Base-by-base conservation (phyloP, 169 alveolate species). In the Cryptosporidium meleagridis region DNA sequence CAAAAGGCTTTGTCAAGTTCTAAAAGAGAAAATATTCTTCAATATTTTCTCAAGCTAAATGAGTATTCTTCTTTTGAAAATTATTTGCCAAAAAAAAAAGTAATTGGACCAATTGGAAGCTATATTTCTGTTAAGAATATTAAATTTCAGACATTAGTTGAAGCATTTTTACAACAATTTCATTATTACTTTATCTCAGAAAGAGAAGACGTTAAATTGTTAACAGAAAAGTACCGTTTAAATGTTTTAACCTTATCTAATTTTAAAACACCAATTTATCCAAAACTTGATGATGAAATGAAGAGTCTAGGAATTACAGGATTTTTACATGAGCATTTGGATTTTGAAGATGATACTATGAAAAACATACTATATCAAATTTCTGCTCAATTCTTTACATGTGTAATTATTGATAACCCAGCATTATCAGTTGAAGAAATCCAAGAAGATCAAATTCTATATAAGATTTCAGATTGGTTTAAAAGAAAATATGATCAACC, bases 111-210 rank as follows among this genome's bases (percentile, higher is more conserved):
- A 26, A 80, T 80, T 7, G 89, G 89, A 31, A 80, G 89, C 33
- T 80, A 35, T 44, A 80, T 80, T 45, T 61, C 53, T 0, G 31
- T 80, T 26, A 62, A 80, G 55, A 45, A 62, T 37, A 12, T 37
- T 8, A 37, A 23, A 41, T 21, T 80, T 18, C 89, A 80, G 12
- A 7, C 31, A 48, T 23, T 65, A 45, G 89, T 80, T 41, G 89
- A 80, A 33, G 16, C 58, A 16, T 80, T 80, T 48, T 31, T 80
- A 3, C 89, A 80, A 21, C 89, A 80, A 35, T 80, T 80, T 26
- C 89, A 80, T 37, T 80, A 80, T 48, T 80, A 80, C 35, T 80
- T 80, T 80, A 45, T 80, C 7, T 35, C 89, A 12, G 89, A 80
- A 65, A 80, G 68, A 62, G 73, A 59, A 41, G 89, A 80, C 44